Conservation (phyloP, 306 rosid genomes). For the Mucuna pruriens region DNA sequence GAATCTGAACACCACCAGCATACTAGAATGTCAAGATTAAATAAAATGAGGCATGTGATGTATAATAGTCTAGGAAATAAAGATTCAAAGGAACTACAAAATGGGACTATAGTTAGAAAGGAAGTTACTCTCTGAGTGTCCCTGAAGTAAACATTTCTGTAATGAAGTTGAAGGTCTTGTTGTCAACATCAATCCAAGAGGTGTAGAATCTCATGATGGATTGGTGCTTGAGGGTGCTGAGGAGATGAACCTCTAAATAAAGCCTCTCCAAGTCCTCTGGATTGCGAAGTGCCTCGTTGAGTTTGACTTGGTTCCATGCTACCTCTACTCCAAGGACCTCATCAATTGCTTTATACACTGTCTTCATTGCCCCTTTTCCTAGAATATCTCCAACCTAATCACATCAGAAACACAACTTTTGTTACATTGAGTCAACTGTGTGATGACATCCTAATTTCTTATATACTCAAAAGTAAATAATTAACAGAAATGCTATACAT, state of each 20-base stretch:
- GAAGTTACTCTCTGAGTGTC: slow-evolving; percentile 79
- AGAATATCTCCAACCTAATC: slow-evolving; percentile 71
- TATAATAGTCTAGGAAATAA: background rate
- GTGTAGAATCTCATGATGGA: slow-evolving; percentile 77
- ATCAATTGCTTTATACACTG: slow-evolving; percentile 89
- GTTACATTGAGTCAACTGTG: slow-evolving; percentile 18
- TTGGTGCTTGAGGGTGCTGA: slow-evolving; percentile 80
- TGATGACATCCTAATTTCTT: background rate
- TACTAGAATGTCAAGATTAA: background rate
- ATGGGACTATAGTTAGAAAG: slow-evolving; percentile 26
- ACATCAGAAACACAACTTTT: background rate
- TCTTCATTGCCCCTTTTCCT: slow-evolving; percentile 94
- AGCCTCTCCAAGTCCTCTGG: slow-evolving; percentile 86
- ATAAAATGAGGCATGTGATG: background rate
- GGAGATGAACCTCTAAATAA: slow-evolving; percentile 94
- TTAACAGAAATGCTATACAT: background rate
- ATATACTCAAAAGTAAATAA: background rate
- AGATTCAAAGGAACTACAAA: slow-evolving; percentile 22
- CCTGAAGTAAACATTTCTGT: slow-evolving; percentile 93
- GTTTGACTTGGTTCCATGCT: slow-evolving; percentile 88
- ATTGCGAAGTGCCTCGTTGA: slow-evolving; percentile 67
- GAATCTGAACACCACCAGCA: background rate
- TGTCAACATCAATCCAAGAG: slow-evolving; percentile 81
- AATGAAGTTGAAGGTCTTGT: slow-evolving; percentile 79
- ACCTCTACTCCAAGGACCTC: slow-evolving; percentile 85